Conservation (phyloP, 345 rosid species). For the Balakata baccata region DNA sequence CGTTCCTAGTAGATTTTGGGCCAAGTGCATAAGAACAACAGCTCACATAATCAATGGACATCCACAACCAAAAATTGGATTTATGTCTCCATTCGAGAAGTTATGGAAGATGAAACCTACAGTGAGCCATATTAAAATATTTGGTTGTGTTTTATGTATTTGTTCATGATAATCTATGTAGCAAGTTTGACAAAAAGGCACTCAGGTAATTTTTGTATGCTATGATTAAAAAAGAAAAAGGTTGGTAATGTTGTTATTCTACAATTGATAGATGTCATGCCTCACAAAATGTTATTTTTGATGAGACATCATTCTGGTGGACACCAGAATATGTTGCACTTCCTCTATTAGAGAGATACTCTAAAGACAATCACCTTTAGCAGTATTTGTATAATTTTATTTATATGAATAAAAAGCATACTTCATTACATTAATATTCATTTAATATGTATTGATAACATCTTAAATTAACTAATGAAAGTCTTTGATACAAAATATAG, state of each 20-base stretch:
- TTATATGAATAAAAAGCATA: too few species aligned
- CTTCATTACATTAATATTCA: too few species aligned
- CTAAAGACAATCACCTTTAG: too few species aligned
- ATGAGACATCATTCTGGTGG: neutral
- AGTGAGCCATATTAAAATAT: neutral
- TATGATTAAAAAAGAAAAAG: neutral
- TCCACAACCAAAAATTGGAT: neutral
- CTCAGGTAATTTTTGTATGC: neutral
- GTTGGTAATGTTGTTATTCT: conserved; percentile 12
- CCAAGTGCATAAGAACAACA: neutral
- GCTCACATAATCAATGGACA: neutral
- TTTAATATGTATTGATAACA: too few species aligned
- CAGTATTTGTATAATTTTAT: too few species aligned
- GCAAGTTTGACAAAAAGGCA: conserved; percentile 7
- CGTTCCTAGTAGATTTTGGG: neutral
- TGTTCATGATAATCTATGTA: neutral
- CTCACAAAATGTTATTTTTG: neutral
- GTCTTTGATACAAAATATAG: too few species aligned
- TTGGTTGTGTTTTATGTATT: neutral
- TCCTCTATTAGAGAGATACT: too few species aligned
- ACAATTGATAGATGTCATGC: neutral
- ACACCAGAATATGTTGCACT: too few species aligned
- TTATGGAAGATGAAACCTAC: neutral
- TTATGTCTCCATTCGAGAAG: conserved; percentile 3
- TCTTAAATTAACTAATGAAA: too few species aligned